A percentile compares a stretch with the other conserved stretches of the same genome.
These are phyloP conservation scores for Saccharomyces kudriavzevii DNA, from an alignment of 805 yeast species.

Conservation along the genomic window DNA sequence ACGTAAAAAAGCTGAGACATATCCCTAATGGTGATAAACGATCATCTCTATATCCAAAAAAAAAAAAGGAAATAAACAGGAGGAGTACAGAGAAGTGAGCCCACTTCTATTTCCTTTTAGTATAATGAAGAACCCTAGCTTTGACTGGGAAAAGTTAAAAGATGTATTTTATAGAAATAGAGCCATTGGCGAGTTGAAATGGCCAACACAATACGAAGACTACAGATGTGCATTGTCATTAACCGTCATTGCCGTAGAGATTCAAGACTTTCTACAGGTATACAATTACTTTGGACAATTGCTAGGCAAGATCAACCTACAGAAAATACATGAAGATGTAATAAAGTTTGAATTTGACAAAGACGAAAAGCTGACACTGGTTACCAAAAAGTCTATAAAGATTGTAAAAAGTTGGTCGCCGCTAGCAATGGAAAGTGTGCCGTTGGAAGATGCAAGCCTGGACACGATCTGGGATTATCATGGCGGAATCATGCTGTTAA, in stretches of 20 bases:
- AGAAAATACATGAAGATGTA: constrained; percentile 12
- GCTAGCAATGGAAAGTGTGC: constrained; percentile 8
- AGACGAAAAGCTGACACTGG: constrained; percentile 14
- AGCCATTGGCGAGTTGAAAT: constrained; percentile 19
- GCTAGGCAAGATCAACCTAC: constrained; percentile 6
- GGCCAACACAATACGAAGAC: constrained; percentile 10
- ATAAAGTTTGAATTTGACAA: constrained; percentile 18
- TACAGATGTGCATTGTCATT: constrained; percentile 34
- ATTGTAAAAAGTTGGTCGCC: constrained; percentile 17
- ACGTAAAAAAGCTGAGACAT: not conserved
- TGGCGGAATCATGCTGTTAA: constrained; percentile 13
- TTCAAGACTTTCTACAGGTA: constrained; percentile 25
- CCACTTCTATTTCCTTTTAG: not conserved
- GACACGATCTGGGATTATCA: constrained; percentile 28
- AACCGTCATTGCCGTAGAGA: constrained; percentile 36
- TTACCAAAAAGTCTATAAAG: constrained; percentile 12
- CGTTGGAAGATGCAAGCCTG: constrained; percentile 8
- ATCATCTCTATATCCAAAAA: not conserved
- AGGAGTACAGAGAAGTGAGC: not conserved
- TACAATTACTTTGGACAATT: constrained; percentile 32
- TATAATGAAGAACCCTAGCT: constrained; percentile 31
- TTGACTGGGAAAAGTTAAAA: constrained; percentile 72
- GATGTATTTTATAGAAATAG: constrained; percentile 59
- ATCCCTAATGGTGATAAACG: not conserved
- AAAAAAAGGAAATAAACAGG: not conserved